Evolutionary conservation across 345 rosid species (phyloP), one percentile per base, ranked within the genome.

Genomic region (Trapa incisa): DNA sequence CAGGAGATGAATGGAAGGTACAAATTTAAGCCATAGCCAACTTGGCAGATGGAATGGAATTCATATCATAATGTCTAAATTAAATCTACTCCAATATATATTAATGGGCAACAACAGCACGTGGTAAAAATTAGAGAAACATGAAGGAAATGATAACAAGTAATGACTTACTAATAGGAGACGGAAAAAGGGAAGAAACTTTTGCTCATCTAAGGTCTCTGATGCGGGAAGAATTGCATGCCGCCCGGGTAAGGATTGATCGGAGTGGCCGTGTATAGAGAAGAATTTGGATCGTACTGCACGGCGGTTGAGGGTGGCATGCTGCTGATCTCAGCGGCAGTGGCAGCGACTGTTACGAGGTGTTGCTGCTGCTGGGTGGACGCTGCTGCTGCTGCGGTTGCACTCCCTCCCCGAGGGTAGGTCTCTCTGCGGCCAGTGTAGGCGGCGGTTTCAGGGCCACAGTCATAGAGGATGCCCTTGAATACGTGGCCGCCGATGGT

Each of bases 401-500:
- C 56, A 4, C 48, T 29, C 38, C 22, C 5, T 37, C 73, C 75
- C 2, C 73, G 70, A 4, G 79, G 70, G 5, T 79, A 70, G 42
- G 71, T 71, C 37, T 75, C 76, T 0, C 63, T 65, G 11, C 43
- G 61, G 2, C 69, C 63, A 2, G 22, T 37, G 73, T 71, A 75
- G 33, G 64, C 1, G 63, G 52, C 50, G 63, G 52, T 43, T 64
- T 79, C 79, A 10, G 81, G 85, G 35, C 85, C 85, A 10, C 75
- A 81, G 74, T 81, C 85, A 17, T 81, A 81, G 42, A 81, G 82
- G 67, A 81, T 79, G 68, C 85, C 85, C 65, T 62, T 75, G 74
- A 81, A 81, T 10, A 81, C 47, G 48, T 77, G 85, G 32, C 85
- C 83, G 6, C 81, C 79, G 0, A 81, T 81, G 70, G 73, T 81